Conservation (phyloP, 2,329 filamentous ascomycete genomes). For the Aspergillus costaricaensis region DNA sequence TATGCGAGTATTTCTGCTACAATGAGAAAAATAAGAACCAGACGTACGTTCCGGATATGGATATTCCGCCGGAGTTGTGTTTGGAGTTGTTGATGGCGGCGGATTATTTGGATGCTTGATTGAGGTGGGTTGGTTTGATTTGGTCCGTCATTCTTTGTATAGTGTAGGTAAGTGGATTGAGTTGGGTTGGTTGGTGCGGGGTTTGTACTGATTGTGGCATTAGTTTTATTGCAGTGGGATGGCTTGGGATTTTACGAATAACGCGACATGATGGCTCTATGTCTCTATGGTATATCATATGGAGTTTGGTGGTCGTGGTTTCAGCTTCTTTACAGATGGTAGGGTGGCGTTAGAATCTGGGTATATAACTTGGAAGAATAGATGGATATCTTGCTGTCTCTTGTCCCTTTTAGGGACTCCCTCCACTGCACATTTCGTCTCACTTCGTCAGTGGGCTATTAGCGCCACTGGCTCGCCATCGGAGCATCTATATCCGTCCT, state of each 20-base stretch:
- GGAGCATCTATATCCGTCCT: slow-evolving; percentile 40
- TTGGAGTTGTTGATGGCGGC: slow-evolving; percentile 67
- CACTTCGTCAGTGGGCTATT: background rate
- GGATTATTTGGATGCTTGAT: slow-evolving; percentile 61
- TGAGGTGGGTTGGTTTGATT: slow-evolving; percentile 42
- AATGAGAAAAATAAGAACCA: slow-evolving; percentile 64
- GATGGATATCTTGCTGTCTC: background rate
- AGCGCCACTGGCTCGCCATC: slow-evolving; percentile 27
- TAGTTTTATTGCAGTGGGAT: background rate
- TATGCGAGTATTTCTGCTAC: slow-evolving; percentile 71
- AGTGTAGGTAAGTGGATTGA: background rate
- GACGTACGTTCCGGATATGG: slow-evolving; percentile 66
- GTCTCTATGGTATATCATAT: background rate
- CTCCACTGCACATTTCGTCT: background rate
- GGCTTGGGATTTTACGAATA: slow-evolving; percentile 1
- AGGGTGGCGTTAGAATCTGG: background rate
- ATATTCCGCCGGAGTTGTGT: slow-evolving; percentile 65
- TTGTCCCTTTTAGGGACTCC: background rate
- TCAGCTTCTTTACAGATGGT: background rate
- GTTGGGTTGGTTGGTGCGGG: background rate
- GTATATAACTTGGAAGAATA: background rate
- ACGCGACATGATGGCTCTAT: background rate
- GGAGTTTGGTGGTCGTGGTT: background rate
- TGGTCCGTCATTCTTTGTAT: background rate
- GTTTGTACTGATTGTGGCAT: background rate